These are phyloP conservation scores for Aegilops speltoides DNA, from an alignment of 176 grass and related monocot species.

Conservation along the genomic window DNA sequence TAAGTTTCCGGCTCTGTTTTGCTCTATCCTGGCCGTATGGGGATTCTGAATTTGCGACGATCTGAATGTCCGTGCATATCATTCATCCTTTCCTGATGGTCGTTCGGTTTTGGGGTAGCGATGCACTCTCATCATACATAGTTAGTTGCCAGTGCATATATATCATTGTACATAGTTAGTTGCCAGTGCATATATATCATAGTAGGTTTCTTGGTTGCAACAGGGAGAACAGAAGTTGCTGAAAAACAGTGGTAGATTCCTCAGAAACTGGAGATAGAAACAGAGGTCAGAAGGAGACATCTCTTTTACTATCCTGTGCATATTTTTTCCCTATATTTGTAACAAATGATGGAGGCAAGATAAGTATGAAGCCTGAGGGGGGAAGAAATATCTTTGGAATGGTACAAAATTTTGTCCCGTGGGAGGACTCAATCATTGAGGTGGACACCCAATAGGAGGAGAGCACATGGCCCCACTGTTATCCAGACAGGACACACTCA, in stretches of 20 bases:
- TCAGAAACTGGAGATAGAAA: not conserved
- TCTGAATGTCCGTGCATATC: not conserved
- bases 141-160: not conserved
- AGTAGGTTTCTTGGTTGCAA: no score
- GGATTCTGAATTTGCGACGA: not conserved
- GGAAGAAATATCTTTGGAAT: slow-evolving; percentile 40
- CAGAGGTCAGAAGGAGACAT: not conserved
- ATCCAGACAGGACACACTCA: not conserved
- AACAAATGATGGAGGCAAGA: not conserved
- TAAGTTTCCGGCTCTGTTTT: not conserved
- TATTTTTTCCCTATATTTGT: not conserved
- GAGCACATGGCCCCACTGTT: slow-evolving; percentile 19
- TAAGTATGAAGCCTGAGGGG: not conserved
- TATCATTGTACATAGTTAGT: not conserved
- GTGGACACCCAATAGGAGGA: not conserved
- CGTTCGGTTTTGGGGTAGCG: not conserved
- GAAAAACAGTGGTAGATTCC: not conserved
- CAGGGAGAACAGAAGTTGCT: no score
- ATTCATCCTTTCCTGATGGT: not conserved
- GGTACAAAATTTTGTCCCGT: not conserved
- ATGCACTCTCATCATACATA: not conserved
- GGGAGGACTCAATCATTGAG: not conserved
- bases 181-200: not conserved
- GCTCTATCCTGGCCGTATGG: not conserved
- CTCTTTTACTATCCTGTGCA: not conserved